Evolutionary conservation across 106 monocot species (phyloP).

Genomic region (Cymbidium sinense): DNA sequence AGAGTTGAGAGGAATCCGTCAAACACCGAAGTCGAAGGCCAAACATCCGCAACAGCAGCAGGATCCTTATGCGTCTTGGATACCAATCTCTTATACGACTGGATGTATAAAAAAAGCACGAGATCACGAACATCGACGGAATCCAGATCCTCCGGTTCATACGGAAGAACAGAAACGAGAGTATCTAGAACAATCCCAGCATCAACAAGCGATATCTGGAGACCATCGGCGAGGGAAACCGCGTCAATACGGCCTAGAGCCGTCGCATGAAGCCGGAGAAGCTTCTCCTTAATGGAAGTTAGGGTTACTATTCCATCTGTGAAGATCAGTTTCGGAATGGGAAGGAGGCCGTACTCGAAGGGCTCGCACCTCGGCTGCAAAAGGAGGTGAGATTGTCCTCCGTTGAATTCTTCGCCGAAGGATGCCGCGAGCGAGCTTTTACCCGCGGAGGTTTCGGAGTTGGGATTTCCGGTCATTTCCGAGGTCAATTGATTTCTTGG

Average conservation of each 20-base stretch:
- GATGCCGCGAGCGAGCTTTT: neutral
- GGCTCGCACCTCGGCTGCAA: conserved; percentile 79
- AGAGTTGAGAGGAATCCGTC: conserved; percentile 62
- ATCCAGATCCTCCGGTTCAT: conserved; percentile 17
- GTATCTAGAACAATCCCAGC: conserved; percentile 58
- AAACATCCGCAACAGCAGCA: conserved; percentile 52
- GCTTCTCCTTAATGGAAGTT: conserved; percentile 36
- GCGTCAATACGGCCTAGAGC: conserved; percentile 20
- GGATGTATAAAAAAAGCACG: conserved; percentile 46
- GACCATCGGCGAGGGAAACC: conserved; percentile 34
- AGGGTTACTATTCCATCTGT: conserved; percentile 68
- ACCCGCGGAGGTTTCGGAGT: neutral
- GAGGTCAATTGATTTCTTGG: neutral
- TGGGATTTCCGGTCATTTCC: neutral
- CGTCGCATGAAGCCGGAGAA: conserved; percentile 21
- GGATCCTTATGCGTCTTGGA: conserved; percentile 60
- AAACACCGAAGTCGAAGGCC: conserved; percentile 65
- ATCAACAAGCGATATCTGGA: conserved; percentile 66
- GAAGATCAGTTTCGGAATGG: conserved; percentile 87
- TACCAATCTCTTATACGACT: conserved; percentile 54
- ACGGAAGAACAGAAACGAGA: conserved; percentile 46
- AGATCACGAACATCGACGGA: conserved; percentile 37
- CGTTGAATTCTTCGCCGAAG: neutral
- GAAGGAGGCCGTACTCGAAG: conserved; percentile 94
- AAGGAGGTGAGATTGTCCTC: conserved; percentile 6